Conservation (phyloP, 257 asterid species). For the Przewalskia tangutica region DNA sequence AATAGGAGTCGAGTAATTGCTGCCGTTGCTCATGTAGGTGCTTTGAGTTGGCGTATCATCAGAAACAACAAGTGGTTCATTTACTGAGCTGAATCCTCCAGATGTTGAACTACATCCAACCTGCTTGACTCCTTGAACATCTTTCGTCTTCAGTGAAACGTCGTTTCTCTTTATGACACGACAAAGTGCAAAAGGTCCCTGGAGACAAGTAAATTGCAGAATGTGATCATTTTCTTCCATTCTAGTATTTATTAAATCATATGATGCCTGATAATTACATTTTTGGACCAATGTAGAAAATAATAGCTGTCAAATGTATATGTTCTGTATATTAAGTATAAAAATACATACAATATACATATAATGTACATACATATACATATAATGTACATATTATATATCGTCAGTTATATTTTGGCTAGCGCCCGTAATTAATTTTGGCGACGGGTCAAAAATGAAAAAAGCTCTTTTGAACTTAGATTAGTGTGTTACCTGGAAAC, state of each 20-base stretch:
- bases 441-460: too few species aligned
- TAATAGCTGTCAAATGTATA: too few species aligned
- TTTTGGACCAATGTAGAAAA: too few species aligned
- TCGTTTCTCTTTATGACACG: constrained; percentile 35
- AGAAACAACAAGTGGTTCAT: constrained; percentile 12
- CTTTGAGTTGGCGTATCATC: constrained; percentile 17
- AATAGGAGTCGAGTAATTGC: constrained; percentile 28
- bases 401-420: too few species aligned
- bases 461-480: neutral
- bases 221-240: neutral
- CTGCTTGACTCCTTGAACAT: constrained; percentile 15
- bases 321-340: too few species aligned
- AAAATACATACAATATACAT: too few species aligned
- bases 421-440: too few species aligned
- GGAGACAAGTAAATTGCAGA: neutral
- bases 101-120: constrained; percentile 13
- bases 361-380: too few species aligned
- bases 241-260: too few species aligned
- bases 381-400: too few species aligned
- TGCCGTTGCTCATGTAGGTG: constrained; percentile 7
- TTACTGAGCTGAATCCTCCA: constrained; percentile 6
- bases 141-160: constrained; percentile 11
- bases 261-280: too few species aligned
- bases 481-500: neutral
- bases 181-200: constrained; percentile 39